Base-by-base conservation (phyloP, 352 stramenopile genomes). In the Phytophthora palmivora region DNA sequence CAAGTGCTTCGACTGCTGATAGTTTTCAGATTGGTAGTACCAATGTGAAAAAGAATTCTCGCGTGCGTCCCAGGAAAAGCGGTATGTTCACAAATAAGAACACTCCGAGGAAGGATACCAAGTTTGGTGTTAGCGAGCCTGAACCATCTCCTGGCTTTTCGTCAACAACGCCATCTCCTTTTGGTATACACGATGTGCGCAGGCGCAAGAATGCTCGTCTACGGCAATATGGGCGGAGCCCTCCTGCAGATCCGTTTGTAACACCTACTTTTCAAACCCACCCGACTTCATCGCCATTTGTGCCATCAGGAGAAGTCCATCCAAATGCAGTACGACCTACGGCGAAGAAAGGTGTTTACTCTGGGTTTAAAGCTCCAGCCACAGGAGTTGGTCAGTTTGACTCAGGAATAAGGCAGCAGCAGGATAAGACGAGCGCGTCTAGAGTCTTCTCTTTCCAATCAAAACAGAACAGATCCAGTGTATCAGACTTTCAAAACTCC, bases 241-340 rank as follows among this genome's bases (percentile, higher is more conserved):
- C 76, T 11, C 66, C 73, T 2, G 77, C 71, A 9, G 70, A 90
- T 64, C 77, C 68, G 7, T 85, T 86, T 47, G 76, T 70, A 41
- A 85, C 52, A 7, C 74, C 69, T 9, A 67, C 75, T 4, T 89
- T 80, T 45, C 59, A 69, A 8, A 64, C 30, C 6, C 51, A 48
- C 39, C 18, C 60, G 16, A 28, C 24, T 28, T 28, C 24, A 28
- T 28, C 24, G 24, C 24, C 24, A 28, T 63, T 68, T 61, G 32
- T 54, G 26, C 15, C 62, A 46, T 30, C 26, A 57, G n/a, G n/a
- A n/a, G 39, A 32, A 34, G 12, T 26, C 10, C 34, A 48, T 46
- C 26, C 54, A 19, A 26, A 49, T 10, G 38, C 41, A 3, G 43
- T 57, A n/a, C 48, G 45, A 37, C 43, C 55, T 22, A 53, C 50